A percentile compares a stretch with the other conserved stretches of the same genome.
Conservation (phyloP, 129 eudicot species). For the Ambrosia trifida region DNA sequence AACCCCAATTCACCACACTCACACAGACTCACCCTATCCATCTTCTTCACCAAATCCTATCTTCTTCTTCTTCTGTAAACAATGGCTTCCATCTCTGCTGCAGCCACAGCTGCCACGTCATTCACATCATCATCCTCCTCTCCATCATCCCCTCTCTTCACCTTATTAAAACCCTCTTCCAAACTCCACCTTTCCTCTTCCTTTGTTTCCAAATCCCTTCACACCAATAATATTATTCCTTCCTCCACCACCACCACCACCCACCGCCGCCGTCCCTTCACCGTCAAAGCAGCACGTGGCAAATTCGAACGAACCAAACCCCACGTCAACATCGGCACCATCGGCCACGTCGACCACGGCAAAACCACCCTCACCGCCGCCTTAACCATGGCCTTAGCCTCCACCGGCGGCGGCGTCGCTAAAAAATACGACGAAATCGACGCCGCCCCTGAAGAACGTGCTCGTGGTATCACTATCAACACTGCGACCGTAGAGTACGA, state of each 20-base stretch:
- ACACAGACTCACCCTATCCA: slow-evolving; percentile 26
- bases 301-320: slow-evolving; percentile 85
- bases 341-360: slow-evolving; percentile 96
- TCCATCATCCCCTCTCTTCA: neutral
- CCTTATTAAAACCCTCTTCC: slow-evolving; percentile 38
- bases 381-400: slow-evolving; percentile 81
- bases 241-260: slow-evolving; percentile 28
- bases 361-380: slow-evolving; percentile 93
- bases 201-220: slow-evolving; percentile 37
- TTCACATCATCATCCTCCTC: slow-evolving; percentile 26
- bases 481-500: slow-evolving; percentile 92
- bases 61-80: slow-evolving; percentile 23
- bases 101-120: slow-evolving; percentile 38
- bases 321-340: slow-evolving; percentile 86
- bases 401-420: slow-evolving; percentile 54
- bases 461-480: slow-evolving; percentile 89
- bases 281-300: slow-evolving; percentile 79
- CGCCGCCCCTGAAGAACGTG: slow-evolving; percentile 88
- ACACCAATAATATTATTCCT: slow-evolving; percentile 26
- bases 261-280: slow-evolving; percentile 44
- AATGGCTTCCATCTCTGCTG: slow-evolving; percentile 49
- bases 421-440: slow-evolving; percentile 89
- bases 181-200: slow-evolving; percentile 48
- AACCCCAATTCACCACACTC: slow-evolving; percentile 22
- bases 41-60: slow-evolving; percentile 34